Evolutionary conservation across 176 grass and related monocot species (phyloP).

Genomic region (Hsuehochloa calcarea): DNA sequence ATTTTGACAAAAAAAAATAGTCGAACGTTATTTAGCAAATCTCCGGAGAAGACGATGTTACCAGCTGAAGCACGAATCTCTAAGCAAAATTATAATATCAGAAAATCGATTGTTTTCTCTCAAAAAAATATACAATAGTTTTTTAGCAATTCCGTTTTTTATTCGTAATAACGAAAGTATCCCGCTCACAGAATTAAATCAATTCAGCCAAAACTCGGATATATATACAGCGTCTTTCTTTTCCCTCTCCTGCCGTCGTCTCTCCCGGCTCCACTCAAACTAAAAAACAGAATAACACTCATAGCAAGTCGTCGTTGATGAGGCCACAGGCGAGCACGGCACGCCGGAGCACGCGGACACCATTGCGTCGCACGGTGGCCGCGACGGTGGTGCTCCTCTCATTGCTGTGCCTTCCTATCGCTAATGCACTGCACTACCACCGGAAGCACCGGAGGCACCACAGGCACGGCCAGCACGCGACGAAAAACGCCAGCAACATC

Average conservation of each 20-base stretch:
- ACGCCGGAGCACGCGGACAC: not conserved
- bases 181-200: too few species aligned
- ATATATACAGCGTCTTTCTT: not conserved
- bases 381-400: not conserved
- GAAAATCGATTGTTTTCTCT: too few species aligned
- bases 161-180: too few species aligned
- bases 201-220: too few species aligned
- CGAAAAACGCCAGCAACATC: constrained; percentile 27
- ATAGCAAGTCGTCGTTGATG: not conserved
- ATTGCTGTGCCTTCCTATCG: not conserved
- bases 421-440: constrained; percentile 36
- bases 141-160: too few species aligned
- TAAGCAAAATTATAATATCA: too few species aligned
- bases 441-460: constrained; percentile 43
- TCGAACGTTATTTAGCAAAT: too few species aligned
- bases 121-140: too few species aligned
- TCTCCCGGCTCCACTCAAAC: not conserved
- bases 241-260: not conserved
- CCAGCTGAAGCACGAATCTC: too few species aligned
- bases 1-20: too few species aligned
- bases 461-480: not conserved
- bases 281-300: not conserved
- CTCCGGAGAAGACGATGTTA: too few species aligned
- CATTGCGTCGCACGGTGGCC: not conserved
- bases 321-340: not conserved